Conservation (phyloP, 768 basidiomycete genomes). For the Suillus alpinus region DNA sequence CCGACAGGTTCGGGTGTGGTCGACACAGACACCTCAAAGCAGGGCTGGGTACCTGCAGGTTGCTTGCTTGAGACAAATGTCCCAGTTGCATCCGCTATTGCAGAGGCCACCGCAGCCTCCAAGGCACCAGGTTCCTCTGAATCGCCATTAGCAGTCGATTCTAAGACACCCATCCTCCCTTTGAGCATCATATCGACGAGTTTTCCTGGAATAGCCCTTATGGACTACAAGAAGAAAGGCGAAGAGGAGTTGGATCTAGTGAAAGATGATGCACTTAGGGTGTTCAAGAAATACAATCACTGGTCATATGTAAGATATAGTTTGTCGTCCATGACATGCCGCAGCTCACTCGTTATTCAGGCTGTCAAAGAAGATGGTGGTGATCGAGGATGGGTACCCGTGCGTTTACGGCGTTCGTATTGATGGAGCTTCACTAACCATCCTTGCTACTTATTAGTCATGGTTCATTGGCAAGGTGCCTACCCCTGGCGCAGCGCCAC, state of each 20-base stretch:
- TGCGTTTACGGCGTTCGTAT: constrained; percentile 34
- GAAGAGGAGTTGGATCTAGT: constrained; percentile 87
- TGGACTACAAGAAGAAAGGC: constrained; percentile 94
- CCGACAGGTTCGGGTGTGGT: constrained; percentile 79
- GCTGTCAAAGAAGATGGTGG: constrained; percentile 93
- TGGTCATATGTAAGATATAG: constrained; percentile 79
- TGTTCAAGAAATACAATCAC: constrained; percentile 98
- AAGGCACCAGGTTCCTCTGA: constrained; percentile 42
- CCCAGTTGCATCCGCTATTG: constrained; percentile 84
- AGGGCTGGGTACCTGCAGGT: constrained; percentile 98
- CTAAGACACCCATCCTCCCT: constrained; percentile 81
- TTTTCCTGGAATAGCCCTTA: constrained; percentile 93
- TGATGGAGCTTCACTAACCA: not conserved
- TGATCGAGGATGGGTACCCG: constrained; percentile 95
- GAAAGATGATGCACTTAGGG: constrained; percentile 85
- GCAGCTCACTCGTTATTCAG: constrained; percentile 36
- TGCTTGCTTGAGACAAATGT: constrained; percentile 92
- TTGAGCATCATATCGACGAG: constrained; percentile 94
- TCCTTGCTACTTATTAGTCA: constrained; percentile 42
- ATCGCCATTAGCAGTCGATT: constrained; percentile 31
- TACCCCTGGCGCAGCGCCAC: constrained; percentile 39
- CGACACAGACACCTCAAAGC: constrained; percentile 72
- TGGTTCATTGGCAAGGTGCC: constrained; percentile 95
- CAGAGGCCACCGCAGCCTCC: constrained; percentile 72
- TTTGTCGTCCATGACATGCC: constrained; percentile 6